phyloP scores from a whole-genome alignment of 352 stramenopile genomes.

The Aphanomyces cochlioides region DNA sequence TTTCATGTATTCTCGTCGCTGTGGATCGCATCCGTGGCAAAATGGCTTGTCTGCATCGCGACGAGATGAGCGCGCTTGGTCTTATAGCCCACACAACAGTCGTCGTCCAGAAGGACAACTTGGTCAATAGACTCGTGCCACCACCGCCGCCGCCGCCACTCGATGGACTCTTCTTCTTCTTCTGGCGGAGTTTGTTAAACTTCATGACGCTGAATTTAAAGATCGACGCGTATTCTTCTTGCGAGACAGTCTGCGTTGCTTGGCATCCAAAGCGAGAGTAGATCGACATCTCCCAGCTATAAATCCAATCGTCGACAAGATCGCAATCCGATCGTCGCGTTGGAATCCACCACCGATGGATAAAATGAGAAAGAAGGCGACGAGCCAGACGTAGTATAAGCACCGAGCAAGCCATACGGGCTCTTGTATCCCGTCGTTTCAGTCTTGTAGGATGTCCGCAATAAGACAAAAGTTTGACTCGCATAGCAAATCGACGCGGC shows the following conservation, averaged over 20 bases:
- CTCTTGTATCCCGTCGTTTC: not conserved
- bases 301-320: not conserved
- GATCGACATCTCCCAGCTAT: not conserved
- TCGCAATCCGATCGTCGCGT: not conserved
- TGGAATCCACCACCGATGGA: slow-evolving; percentile 16
- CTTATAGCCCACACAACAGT: no score
- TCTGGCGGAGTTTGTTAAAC: slow-evolving; percentile 5
- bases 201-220: slow-evolving; percentile 13
- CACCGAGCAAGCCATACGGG: slow-evolving; percentile 9
- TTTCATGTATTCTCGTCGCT: no score
- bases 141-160: no score
- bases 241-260: not conserved
- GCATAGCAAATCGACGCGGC: not conserved
- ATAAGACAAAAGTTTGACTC: not conserved
- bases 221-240: slow-evolving; percentile 13
- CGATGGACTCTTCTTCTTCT: not conserved
- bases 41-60: no score
- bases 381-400: not conserved
- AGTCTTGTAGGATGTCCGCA: slow-evolving; percentile 9
- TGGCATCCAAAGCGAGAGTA: not conserved
- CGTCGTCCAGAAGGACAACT: no score
- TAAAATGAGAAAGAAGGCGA: not conserved
- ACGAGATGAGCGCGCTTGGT: no score
- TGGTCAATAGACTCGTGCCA: no score
- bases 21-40: no score